Evolutionary conservation across 352 stramenopile genomes (phyloP).

Genomic region (Blastocystis sp.): DNA sequence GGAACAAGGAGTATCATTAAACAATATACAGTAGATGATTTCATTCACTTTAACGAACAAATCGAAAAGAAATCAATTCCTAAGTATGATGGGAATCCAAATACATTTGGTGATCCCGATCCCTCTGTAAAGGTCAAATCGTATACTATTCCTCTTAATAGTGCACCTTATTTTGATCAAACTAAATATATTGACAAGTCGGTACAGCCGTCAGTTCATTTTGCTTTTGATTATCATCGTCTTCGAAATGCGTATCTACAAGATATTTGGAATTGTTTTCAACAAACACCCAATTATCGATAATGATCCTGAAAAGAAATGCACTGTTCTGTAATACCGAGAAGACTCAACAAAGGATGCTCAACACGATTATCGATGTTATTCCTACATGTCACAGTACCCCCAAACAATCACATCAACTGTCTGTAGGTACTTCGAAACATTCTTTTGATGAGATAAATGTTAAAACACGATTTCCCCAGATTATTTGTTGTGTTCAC

Average conservation of each 20-base stretch:
- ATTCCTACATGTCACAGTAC: not conserved
- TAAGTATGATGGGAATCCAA: not conserved
- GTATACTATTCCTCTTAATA: not conserved
- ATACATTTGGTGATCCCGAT: constrained; percentile 20
- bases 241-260: not conserved
- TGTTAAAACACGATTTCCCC: constrained; percentile 55
- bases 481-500: constrained; percentile 53
- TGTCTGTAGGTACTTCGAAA: constrained; percentile 23
- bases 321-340: constrained; percentile 44
- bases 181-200: not conserved
- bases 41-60: not conserved
- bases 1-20: not conserved
- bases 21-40: constrained; percentile 9
- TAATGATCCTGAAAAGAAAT: constrained; percentile 37
- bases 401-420: not conserved
- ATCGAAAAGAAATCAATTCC: not conserved
- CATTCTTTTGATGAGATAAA: constrained; percentile 45
- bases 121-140: not conserved
- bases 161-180: not conserved
- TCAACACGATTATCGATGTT: constrained; percentile 45
- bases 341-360: constrained; percentile 24
- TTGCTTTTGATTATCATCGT: constrained; percentile 3
- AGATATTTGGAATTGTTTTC: not conserved
- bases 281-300: not conserved
- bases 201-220: not conserved